Evolutionary conservation across 768 basidiomycete genomes (phyloP).

Genomic region (Xerocomellus chrysenteron): DNA sequence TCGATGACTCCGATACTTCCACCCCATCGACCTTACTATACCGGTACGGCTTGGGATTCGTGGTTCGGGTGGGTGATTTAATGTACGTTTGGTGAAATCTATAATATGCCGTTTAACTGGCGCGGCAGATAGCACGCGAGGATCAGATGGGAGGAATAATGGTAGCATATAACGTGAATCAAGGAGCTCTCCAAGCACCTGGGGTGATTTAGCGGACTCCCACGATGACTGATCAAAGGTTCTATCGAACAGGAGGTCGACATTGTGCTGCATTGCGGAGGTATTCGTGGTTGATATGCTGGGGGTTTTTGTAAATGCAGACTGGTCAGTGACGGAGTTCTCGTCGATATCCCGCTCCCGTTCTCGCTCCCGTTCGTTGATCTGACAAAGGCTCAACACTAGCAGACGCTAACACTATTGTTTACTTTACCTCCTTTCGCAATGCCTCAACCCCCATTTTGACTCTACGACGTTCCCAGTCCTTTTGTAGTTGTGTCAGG

Average conservation of each 20-base stretch:
- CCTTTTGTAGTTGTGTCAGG: constrained; percentile 90
- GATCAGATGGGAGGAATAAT: constrained; percentile 78
- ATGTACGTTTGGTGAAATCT: constrained; percentile 14
- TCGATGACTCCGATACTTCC: constrained; percentile 58
- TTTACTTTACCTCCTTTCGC: constrained; percentile 66
- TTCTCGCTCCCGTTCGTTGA: constrained; percentile 54
- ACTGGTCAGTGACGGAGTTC: constrained; percentile 39
- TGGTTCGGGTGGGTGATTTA: constrained; percentile 27
- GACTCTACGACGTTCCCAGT: constrained; percentile 93
- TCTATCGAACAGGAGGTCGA: constrained; percentile 82
- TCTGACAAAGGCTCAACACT: constrained; percentile 39
- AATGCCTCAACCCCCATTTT: constrained; percentile 84
- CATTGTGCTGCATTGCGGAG: constrained; percentile 47
- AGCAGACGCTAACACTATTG: not conserved
- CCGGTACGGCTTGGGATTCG: constrained; percentile 43
- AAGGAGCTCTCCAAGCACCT: constrained; percentile 84
- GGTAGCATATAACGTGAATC: constrained; percentile 95
- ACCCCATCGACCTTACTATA: constrained; percentile 45
- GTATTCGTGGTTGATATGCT: constrained; percentile 36
- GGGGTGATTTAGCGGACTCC: constrained; percentile 75
- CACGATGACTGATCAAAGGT: constrained; percentile 63
- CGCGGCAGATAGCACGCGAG: constrained; percentile 69
- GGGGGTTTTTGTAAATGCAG: constrained; percentile 30
- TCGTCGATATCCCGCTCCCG: constrained; percentile 29
- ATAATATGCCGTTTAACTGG: constrained; percentile 44